Evolutionary conservation across 257 asterid species (phyloP), one percentile per base, ranked within the genome.

Genomic region (Petunia secreta): DNA sequence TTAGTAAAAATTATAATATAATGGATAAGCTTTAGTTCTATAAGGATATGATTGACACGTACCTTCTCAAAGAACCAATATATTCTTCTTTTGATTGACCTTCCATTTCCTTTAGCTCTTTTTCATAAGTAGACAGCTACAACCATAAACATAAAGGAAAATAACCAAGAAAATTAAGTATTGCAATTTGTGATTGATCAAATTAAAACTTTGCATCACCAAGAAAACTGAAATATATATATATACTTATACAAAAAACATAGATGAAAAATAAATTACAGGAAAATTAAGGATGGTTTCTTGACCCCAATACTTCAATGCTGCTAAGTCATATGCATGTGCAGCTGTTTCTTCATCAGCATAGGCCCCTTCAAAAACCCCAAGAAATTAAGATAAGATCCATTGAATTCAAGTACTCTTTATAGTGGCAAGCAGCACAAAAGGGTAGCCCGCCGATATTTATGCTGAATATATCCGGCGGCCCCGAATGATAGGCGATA

Each of bases 311-410:
- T 95, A 93, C 84, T 95, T 95, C 86, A 93, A 86, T 85, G 99
- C 98, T 59, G 99, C 98, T 90, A 93, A 90, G 84, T 95, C 99
- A 86, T 95, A 92, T 2, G 99, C 98, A 91, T 89, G 99, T 87
- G 98, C 99, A 43, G 98, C 98, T 86, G 97, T 91, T 87, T 55
- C 95, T 85, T 95, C 99, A 6, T 92, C 92, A 81, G 92, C 90
- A 77, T 95, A 95, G 83, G 99, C 99, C 88, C 99, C 99, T 93
- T 15, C 8, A 52, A 52, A 48, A 50, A 8, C 55, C 55, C 16
- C 11, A 76, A 79, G 8, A 75, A 53, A 11, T 25, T 48, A 43
- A 82, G 80, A 65, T 82, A 85, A 60, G 65, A 75, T 81, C 81
- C 59, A 75, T 16, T 6, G 37, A 40, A 7, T 65, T 25, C 53